Conservation (phyloP, 2,329 filamentous ascomycete genomes). For the Fusarium hainanense region DNA sequence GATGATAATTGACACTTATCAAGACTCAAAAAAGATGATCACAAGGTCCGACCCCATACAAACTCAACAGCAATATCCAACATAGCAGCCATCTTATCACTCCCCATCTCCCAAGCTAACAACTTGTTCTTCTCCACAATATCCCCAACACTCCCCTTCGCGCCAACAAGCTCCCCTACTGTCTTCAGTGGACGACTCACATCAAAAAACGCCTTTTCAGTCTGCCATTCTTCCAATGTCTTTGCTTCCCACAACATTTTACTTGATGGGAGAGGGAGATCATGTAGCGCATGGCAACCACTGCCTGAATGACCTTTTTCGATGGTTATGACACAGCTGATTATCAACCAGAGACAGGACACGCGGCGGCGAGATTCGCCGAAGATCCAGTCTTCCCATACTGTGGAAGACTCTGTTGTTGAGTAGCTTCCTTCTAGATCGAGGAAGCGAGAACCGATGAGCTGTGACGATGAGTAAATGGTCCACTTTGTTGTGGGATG, state of each 20-base stretch:
- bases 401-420: conserved; percentile 19
- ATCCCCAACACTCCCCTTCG: background rate
- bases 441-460: conserved; percentile 26
- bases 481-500: background rate
- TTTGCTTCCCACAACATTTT: conserved; percentile 44
- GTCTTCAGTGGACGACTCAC: conserved; percentile 19
- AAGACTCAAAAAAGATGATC: background rate
- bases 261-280: conserved; percentile 33
- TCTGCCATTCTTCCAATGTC: conserved; percentile 42
- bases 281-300: background rate
- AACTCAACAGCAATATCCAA: conserved; percentile 43
- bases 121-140: conserved; percentile 22
- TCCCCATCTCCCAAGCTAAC: conserved; percentile 42
- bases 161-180: conserved; percentile 35
- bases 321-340: conserved; percentile 39
- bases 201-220: conserved; percentile 38
- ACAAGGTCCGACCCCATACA: conserved; percentile 12
- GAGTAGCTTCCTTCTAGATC: conserved; percentile 14
- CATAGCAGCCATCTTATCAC: conserved; percentile 41
- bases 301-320: conserved; percentile 19
- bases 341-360: conserved; percentile 42
- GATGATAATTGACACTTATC: background rate
- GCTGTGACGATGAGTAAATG: background rate
- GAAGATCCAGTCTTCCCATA: conserved; percentile 49
- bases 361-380: conserved; percentile 47